A percentile compares a stretch with the other conserved stretches of the same genome.
Evolutionary conservation across 2,329 filamentous ascomycete genomes (phyloP).

Genomic region (Botrytis cinerea): DNA sequence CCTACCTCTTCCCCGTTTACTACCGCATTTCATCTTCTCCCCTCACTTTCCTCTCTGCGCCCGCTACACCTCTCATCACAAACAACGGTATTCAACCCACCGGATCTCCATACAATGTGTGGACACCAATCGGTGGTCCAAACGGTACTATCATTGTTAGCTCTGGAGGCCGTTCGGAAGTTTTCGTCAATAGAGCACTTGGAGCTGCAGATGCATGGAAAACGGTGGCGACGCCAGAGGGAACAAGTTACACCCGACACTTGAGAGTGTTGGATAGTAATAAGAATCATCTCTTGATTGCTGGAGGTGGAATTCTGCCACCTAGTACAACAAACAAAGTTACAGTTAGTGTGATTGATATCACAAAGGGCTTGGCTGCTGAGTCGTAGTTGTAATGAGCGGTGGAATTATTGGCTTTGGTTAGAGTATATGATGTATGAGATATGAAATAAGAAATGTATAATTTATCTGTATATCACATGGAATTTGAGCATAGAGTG

Average conservation of each 20-base stretch:
- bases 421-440: neutral
- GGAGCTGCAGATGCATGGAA: constrained; percentile 39
- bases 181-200: constrained; percentile 39
- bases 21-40: constrained; percentile 41
- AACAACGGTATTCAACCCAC: constrained; percentile 36
- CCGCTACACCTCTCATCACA: constrained; percentile 34
- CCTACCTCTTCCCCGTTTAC: constrained; percentile 40
- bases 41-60: constrained; percentile 36
- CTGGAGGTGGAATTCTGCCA: constrained; percentile 38
- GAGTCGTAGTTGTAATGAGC: neutral
- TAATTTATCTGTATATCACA: neutral
- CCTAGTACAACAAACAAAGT: constrained; percentile 39
- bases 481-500: neutral
- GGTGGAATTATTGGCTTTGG: neutral
- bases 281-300: constrained; percentile 38
- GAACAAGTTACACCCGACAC: constrained; percentile 37
- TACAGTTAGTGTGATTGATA: constrained; percentile 40
- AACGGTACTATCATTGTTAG: constrained; percentile 41
- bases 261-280: constrained; percentile 38
- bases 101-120: constrained; percentile 39
- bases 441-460: neutral
- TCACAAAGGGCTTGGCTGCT: constrained; percentile 29
- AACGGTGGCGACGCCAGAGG: constrained; percentile 35
- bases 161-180: constrained; percentile 30
- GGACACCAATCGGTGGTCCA: constrained; percentile 37